Evolutionary conservation across 331 rosid genomes (phyloP).

Genomic region (Quercus lobata): DNA sequence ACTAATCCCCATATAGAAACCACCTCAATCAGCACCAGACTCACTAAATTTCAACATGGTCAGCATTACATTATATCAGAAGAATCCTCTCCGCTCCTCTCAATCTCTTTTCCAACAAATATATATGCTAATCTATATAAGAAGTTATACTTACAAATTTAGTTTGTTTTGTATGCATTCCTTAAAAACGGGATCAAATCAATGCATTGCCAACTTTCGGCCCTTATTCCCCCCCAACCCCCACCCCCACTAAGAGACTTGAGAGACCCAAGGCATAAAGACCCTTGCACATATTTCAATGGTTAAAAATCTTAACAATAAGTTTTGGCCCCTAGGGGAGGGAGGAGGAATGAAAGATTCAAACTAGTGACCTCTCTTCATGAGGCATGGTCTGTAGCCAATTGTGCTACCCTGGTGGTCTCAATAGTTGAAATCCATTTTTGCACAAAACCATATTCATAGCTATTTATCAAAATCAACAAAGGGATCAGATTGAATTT

Average conservation of each 20-base stretch:
- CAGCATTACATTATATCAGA: neutral
- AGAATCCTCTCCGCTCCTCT: neutral
- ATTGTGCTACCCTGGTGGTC: too few relatives aligned
- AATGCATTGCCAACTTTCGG: neutral
- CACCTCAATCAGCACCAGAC: neutral
- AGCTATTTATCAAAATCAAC: neutral
- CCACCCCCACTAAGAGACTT: too few relatives aligned
- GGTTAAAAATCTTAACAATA: neutral
- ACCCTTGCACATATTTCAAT: neutral
- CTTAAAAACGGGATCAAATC: neutral
- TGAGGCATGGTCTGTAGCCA: too few relatives aligned
- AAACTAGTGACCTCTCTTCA: too few relatives aligned
- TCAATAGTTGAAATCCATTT: neutral
- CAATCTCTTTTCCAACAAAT: neutral
- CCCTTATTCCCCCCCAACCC: neutral
- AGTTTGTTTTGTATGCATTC: neutral
- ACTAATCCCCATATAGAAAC: neutral
- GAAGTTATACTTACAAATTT: neutral
- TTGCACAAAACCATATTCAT: slow-evolving; percentile 3
- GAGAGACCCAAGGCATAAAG: neutral
- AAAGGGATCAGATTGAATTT: slow-evolving; percentile 1
- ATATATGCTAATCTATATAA: neutral
- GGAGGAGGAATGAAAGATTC: too few relatives aligned
- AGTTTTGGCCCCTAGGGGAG: too few relatives aligned
- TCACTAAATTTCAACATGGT: neutral